phyloP scores from a whole-genome alignment of 2,329 filamentous ascomycete genomes.

The Alternaria brassicicola region DNA sequence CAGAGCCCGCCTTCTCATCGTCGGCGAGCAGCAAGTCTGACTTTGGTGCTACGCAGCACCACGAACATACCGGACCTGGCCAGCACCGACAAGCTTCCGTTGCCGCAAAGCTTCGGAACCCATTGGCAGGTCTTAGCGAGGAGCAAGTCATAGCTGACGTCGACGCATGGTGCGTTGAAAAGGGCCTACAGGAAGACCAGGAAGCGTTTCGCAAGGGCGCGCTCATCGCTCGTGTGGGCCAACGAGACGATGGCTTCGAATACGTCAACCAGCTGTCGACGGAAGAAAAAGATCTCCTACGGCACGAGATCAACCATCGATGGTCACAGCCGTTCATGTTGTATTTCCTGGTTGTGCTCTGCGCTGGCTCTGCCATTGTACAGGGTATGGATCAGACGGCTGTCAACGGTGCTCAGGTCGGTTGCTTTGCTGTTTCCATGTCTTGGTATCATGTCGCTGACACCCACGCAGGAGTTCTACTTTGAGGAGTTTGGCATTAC shows the following conservation, averaged over 20 bases:
- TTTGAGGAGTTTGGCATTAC: conserved; percentile 37
- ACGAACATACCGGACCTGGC: conserved; percentile 24
- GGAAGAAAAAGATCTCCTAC: conserved; percentile 64
- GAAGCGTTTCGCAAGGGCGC: conserved; percentile 60
- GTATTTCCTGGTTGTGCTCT: conserved; percentile 69
- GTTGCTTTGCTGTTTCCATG: background rate
- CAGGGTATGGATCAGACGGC: conserved; percentile 59
- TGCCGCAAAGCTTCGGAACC: conserved; percentile 56
- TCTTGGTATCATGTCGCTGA: background rate
- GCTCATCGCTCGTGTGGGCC: conserved; percentile 52
- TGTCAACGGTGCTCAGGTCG: conserved; percentile 42
- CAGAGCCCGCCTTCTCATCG: conserved; percentile 29
- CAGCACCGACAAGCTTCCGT: conserved; percentile 29
- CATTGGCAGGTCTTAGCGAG: conserved; percentile 60
- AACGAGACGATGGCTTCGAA: conserved; percentile 57
- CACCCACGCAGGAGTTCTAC: conserved; percentile 32
- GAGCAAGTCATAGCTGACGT: conserved; percentile 62
- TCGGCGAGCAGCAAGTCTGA: conserved; percentile 34
- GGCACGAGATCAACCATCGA: conserved; percentile 67
- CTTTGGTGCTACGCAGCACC: conserved; percentile 24
- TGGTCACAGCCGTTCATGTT: conserved; percentile 72
- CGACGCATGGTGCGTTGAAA: conserved; percentile 59
- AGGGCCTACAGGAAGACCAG: conserved; percentile 56
- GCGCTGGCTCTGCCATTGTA: conserved; percentile 71
- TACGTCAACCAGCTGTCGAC: conserved; percentile 56